These are phyloP conservation scores for Auriscalpium microsporum DNA, from an alignment of 768 basidiomycete genomes.

Conservation along the genomic window DNA sequence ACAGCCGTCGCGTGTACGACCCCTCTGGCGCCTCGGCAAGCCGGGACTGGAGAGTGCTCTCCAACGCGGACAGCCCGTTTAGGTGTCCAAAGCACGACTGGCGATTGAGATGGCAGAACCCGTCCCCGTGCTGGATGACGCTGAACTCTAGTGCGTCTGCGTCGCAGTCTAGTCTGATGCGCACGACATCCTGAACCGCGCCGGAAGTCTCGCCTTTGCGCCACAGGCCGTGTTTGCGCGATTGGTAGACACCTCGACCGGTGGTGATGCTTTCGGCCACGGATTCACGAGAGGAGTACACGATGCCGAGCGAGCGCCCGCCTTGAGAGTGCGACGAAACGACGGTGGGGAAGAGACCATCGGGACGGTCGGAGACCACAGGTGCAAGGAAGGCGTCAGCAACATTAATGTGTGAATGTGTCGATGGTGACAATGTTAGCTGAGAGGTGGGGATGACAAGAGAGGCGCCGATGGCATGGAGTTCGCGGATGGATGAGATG, in stretches of 20 bases:
- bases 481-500: conserved; percentile 49
- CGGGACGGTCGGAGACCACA: conserved; percentile 76
- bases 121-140: conserved; percentile 81
- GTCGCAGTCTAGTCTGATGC: conserved; percentile 87
- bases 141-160: conserved; percentile 85
- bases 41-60: conserved; percentile 67
- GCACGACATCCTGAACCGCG: conserved; percentile 79
- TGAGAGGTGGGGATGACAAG: conserved; percentile 66
- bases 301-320: conserved; percentile 79
- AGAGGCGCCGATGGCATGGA: conserved; percentile 49
- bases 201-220: conserved; percentile 95
- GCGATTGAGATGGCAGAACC: conserved; percentile 89
- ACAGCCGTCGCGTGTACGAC: conserved; percentile 85
- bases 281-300: conserved; percentile 88
- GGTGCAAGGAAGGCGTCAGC: conserved; percentile 82
- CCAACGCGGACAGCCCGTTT: conserved; percentile 73
- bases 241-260: conserved; percentile 92
- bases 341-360: conserved; percentile 90
- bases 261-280: conserved; percentile 80
- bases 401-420: conserved; percentile 55
- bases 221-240: conserved; percentile 94
- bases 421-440: conserved; percentile 51
- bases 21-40: conserved; percentile 74
- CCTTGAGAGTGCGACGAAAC: conserved; percentile 63
- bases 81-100: conserved; percentile 84